Percentiles rank a stretch among this genome's conserved stretches.
These are phyloP conservation scores for Magnaporthiopsis rhizophila DNA, from an alignment of 2,329 filamentous ascomycete genomes.

Conservation along the genomic window DNA sequence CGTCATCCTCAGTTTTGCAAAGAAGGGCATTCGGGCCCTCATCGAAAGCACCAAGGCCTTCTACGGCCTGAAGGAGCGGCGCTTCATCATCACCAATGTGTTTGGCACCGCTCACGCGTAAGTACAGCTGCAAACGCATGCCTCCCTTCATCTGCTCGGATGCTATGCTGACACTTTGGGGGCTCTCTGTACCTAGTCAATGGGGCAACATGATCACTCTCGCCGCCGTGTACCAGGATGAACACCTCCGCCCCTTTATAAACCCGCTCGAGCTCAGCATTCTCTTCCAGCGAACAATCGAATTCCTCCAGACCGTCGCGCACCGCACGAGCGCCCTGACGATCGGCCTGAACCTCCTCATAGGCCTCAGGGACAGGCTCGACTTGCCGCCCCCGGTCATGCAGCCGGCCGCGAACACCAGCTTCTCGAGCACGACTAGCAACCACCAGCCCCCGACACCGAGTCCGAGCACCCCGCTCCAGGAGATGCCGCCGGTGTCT, in stretches of 20 bases:
- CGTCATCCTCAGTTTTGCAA: conserved; percentile 46
- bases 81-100: conserved; percentile 87
- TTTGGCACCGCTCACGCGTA: conserved; percentile 96
- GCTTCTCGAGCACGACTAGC: conserved; percentile 5
- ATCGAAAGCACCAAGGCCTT: conserved; percentile 83
- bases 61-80: conserved; percentile 50
- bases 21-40: conserved; percentile 62
- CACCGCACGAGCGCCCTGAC: conserved; percentile 67
- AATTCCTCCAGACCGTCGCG: conserved; percentile 62
- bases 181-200: conserved; percentile 52
- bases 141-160: conserved; percentile 1
- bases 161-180: conserved; percentile 15
- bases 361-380: conserved; percentile 38
- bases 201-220: conserved; percentile 95
- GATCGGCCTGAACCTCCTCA: conserved; percentile 68
- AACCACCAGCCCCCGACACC: not conserved
- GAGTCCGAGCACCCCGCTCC: not conserved
- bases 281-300: conserved; percentile 66
- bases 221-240: conserved; percentile 68
- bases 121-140: conserved; percentile 32
- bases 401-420: not conserved
- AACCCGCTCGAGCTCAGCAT: conserved; percentile 43
- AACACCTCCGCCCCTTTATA: conserved; percentile 50
- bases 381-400: not conserved
- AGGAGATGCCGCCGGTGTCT: not conserved